Conservation (phyloP, 192 early-diverging fungal species). For the Coemansia sp. region DNA sequence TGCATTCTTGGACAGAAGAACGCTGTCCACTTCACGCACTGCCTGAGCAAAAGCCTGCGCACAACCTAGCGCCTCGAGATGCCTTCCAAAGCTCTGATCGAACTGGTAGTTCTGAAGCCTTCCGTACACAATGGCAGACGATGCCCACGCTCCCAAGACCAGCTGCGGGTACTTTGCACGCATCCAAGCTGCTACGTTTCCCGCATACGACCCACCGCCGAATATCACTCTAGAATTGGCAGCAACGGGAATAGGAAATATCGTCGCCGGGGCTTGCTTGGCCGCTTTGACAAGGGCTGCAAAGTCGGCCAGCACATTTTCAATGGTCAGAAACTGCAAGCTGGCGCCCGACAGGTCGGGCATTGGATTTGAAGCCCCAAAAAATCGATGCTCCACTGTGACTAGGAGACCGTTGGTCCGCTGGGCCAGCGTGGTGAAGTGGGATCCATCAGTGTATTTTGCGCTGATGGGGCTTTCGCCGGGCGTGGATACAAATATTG, state of each 20-base stretch:
- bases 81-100: conserved; percentile 43
- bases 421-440: conserved; percentile 42
- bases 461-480: conserved; percentile 22
- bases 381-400: conserved; percentile 58
- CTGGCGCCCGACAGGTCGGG: conserved; percentile 33
- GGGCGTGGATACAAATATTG: conserved; percentile 31
- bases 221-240: conserved; percentile 57
- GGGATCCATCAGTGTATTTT: conserved; percentile 9
- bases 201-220: conserved; percentile 69
- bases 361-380: conserved; percentile 52
- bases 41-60: conserved; percentile 24
- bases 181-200: conserved; percentile 73
- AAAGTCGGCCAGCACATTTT: conserved; percentile 31
- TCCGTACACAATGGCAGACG: conserved; percentile 64
- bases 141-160: conserved; percentile 61
- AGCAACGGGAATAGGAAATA: conserved; percentile 6
- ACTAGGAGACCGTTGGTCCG: conserved; percentile 53
- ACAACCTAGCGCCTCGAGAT: conserved; percentile 30
- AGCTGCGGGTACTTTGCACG: conserved; percentile 58
- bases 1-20: conserved; percentile 23
- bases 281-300: conserved; percentile 19
- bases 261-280: conserved; percentile 4
- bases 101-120: conserved; percentile 60
- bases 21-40: conserved; percentile 36
- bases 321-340: conserved; percentile 29